Base-by-base conservation (phyloP, 1,139 yeast genomes). In the Blastobotrys buckinghamii region DNA sequence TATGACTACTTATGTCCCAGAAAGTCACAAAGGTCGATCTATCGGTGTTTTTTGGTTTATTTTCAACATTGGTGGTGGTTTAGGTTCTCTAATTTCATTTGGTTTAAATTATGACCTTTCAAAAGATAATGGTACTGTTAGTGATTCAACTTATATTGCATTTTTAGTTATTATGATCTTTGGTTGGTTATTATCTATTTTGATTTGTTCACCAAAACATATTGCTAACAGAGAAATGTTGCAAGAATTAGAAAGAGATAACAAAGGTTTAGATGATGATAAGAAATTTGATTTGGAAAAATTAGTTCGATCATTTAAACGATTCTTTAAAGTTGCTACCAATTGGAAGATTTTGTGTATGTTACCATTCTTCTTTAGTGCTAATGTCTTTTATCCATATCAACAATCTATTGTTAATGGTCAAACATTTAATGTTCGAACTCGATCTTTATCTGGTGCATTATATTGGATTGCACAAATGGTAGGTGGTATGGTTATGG, bases 351-450 rank as follows among this genome's bases (percentile, higher is more conserved):
- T 59, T 10, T 17, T 55, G 19, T 59, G 70, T 15, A 53, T 78
- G 60, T 73, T 78, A 70, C 82, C 82, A 39, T 75, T 78, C 78
- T 78, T 78, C 59, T 76, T 77, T 58, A 73, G 79, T 17, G 77
- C 82, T 37, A 78, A 78, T 66, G 76, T 80, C 75, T 79, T 78
- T 64, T 77, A 77, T 67, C 75, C 83, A 33, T 78, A 78, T 63
- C 82, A 79, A 61, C 78, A 76, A 56, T 77, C 77, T 58, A 76
- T 73, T 52, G 71, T 75, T 61, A 78, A 78, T 60, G 78, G 77
- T 34, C 75, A 74, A 19, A 69, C 76, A 50, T 78, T 78, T 64
- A 77, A 75, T 60, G 65, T 78, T 47, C 70, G 82, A 62, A 76
- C 82, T 19, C 71, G 83, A 62, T 75, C 83, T 6, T 69, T 78